Evolutionary conservation across 768 basidiomycete genomes (phyloP), one percentile per base, ranked within the genome.

Genomic region (Amanita rubescens): DNA sequence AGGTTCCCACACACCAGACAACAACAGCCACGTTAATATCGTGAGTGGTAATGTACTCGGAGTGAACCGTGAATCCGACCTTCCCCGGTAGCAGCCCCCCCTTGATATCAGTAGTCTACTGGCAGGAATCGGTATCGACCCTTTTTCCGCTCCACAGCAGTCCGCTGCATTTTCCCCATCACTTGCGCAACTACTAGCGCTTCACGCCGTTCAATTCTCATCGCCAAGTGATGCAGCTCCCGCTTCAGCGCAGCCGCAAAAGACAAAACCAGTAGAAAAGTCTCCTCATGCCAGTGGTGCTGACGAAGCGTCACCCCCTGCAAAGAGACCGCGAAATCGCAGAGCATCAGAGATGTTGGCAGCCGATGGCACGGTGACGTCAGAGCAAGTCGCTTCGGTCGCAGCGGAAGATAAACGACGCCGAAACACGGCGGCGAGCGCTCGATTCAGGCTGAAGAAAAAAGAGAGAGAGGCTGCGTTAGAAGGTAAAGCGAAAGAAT

Each of bases 401-500:
- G 73, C 84, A 5, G 68, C 85, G 0, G 93, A 95, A 68, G 93
- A 95, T 69, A 95, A 95, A 65, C 85, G 93, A n/a, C 79, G 92
- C 54, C 75, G 93, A 43, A 96, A 96, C 66, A 96, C 93, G 0
- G 90, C 90, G 1, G 93, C 93, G 0, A 91, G 88, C 50, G 93
- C 93, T 30, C 87, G 93, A 7, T 96, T 96, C 77, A 80, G 93
- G 55, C 69, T 92, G 63, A 96, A 95, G 79, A 96, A 96, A 77
- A 96, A 96, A 75, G 91, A 94, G 69, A 78, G 94, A 12, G 94
- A 96, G 71, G 85, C 82, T 2, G 93, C 94, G 14, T 74, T 95
- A 19, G 94, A 95, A 70, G 78, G 76, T 39, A 84, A 82, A 61
- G 82, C 88, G 14, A 92, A 91, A 71, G 91, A 94, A 63, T 76